phyloP scores from a whole-genome alignment of 352 stramenopile genomes.

The Phytophthora hibernalis region DNA sequence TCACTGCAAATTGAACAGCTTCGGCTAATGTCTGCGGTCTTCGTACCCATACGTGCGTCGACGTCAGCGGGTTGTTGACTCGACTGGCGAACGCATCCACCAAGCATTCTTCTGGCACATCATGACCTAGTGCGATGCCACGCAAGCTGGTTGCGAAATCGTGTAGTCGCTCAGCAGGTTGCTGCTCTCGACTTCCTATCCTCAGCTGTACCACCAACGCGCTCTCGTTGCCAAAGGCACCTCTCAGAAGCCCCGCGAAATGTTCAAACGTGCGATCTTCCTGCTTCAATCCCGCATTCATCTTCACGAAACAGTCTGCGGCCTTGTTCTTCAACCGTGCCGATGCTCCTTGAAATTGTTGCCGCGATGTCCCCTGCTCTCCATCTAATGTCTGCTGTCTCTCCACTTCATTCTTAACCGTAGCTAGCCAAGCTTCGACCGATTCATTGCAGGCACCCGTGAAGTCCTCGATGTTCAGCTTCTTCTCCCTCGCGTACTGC shows the following conservation, averaged over 20 bases:
- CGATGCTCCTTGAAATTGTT: not conserved
- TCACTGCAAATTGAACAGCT: constrained; percentile 1
- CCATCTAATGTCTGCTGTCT: not conserved
- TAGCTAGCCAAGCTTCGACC: not conserved
- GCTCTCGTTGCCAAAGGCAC: not conserved
- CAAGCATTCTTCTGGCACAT: not conserved
- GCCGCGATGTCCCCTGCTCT: not conserved
- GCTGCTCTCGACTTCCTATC: not conserved
- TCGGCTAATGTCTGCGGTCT: not conserved
- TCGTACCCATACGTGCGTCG: not conserved
- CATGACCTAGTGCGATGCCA: not conserved
- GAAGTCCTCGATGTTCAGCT: not conserved
- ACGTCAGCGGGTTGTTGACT: not conserved
- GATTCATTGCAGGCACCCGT: not conserved
- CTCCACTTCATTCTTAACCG: not conserved
- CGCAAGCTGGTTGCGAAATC: not conserved
- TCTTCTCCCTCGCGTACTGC: not conserved
- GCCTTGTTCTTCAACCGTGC: not conserved
- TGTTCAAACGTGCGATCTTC: not conserved
- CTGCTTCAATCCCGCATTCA: not conserved
- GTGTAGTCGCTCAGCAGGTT: not conserved
- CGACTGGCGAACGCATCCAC: not conserved
- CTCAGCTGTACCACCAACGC: not conserved
- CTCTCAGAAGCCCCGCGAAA: not conserved
- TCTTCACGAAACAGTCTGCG: not conserved